A percentile compares a stretch with the other conserved stretches of the same genome.
Evolutionary conservation across 2,329 filamentous ascomycete genomes (phyloP).

Genomic region (Tolypocladium ophioglossoides): DNA sequence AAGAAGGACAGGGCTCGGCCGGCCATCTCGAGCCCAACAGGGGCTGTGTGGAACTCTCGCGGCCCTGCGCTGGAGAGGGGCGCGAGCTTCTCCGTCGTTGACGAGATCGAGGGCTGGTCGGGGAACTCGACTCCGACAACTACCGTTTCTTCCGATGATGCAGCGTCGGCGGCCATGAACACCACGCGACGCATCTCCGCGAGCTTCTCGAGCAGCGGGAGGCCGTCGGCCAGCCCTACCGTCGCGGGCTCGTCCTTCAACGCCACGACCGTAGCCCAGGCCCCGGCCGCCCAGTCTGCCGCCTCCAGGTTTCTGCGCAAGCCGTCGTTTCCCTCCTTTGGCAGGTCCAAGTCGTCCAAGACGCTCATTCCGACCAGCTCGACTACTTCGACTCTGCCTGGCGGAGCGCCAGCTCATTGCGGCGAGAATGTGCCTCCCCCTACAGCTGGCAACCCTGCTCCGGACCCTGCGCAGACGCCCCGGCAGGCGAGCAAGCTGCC

Average conservation of each 20-base stretch:
- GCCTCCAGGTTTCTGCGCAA: slow-evolving; percentile 8
- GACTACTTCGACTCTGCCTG: slow-evolving; percentile 5
- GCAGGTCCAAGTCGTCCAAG: slow-evolving; percentile 3
- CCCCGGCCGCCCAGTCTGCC: neutral
- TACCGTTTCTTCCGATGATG: neutral
- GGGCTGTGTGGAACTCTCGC: slow-evolving; percentile 25
- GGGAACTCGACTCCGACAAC: slow-evolving; percentile 6
- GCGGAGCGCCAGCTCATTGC: slow-evolving; percentile 4
- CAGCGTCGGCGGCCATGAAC: slow-evolving; percentile 4
- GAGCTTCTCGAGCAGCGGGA: slow-evolving; percentile 14
- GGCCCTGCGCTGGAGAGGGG: slow-evolving; percentile 24
- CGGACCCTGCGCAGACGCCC: neutral
- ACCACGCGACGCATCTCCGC: slow-evolving; percentile 18
- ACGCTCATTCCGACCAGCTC: slow-evolving; percentile 5
- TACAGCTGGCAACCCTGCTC: neutral
- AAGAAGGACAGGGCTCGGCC: slow-evolving; percentile 12
- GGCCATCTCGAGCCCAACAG: slow-evolving; percentile 24
- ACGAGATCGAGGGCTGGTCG: slow-evolving; percentile 23
- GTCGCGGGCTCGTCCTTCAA: slow-evolving; percentile 17
- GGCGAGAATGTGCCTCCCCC: slow-evolving; percentile 18
- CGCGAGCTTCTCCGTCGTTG: slow-evolving; percentile 22
- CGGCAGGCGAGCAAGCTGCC: slow-evolving; percentile 20
- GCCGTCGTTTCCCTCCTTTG: slow-evolving; percentile 3
- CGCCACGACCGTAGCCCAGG: slow-evolving; percentile 6
- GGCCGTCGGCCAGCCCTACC: slow-evolving; percentile 17